Percentiles rank a stretch among this genome's conserved stretches.
These are phyloP conservation scores for Sclerotinia nivalis DNA, from an alignment of 2,329 filamentous ascomycete species.

Conservation along the genomic window DNA sequence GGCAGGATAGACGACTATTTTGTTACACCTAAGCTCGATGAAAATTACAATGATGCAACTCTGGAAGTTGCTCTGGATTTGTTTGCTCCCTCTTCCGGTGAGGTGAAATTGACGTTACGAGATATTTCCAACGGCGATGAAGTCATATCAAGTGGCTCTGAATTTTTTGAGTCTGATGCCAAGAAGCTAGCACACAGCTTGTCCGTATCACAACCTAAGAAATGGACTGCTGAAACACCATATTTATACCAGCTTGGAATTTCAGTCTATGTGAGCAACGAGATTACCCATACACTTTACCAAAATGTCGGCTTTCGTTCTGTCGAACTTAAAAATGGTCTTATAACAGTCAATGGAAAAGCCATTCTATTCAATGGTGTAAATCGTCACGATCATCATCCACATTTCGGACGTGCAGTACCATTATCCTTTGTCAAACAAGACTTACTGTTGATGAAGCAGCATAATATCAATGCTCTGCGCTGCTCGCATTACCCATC, in stretches of 20 bases:
- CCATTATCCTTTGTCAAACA: slow-evolving; percentile 56
- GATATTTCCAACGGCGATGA: slow-evolving; percentile 18
- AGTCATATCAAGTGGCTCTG: slow-evolving; percentile 13
- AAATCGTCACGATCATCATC: slow-evolving; percentile 58
- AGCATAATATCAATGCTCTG: slow-evolving; percentile 69
- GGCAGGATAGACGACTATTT: slow-evolving; percentile 59
- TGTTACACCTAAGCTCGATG: slow-evolving; percentile 55
- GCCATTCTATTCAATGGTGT: slow-evolving; percentile 62
- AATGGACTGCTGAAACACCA: slow-evolving; percentile 70
- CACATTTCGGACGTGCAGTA: slow-evolving; percentile 50
- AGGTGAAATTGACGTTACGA: slow-evolving; percentile 24
- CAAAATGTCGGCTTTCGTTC: slow-evolving; percentile 64
- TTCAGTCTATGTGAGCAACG: slow-evolving; percentile 43
- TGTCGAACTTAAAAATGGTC: slow-evolving; percentile 60
- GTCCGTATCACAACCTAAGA: slow-evolving; percentile 52
- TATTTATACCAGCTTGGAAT: slow-evolving; percentile 59
- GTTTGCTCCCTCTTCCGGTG: slow-evolving; percentile 8
- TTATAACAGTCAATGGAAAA: slow-evolving; percentile 63
- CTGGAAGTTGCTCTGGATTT: slow-evolving; percentile 22
- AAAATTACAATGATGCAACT: slow-evolving; percentile 51
- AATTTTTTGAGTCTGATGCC: neutral
- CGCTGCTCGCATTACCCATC: slow-evolving; percentile 69
- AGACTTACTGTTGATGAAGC: slow-evolving; percentile 68
- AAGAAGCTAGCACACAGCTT: slow-evolving; percentile 19
- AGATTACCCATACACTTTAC: slow-evolving; percentile 40